Percentiles rank a stretch among this genome's conserved stretches.
Conservation (phyloP, 2,329 filamentous ascomycete genomes). For the Exophiala alcalophila region DNA sequence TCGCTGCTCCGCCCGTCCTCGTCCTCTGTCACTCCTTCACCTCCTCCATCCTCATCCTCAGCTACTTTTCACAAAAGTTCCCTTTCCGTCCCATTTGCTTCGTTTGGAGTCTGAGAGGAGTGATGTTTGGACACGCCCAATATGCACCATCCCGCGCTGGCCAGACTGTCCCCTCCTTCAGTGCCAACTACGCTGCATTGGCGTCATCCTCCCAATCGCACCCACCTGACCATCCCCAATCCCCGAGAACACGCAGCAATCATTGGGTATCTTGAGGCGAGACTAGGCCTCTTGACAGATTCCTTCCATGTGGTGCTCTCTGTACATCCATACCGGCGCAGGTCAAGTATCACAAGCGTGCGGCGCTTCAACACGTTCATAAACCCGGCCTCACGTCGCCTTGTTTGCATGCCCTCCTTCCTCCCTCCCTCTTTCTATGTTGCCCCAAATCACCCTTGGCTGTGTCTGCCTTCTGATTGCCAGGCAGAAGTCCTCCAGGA, state of each 20-base stretch:
- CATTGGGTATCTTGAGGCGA: not conserved
- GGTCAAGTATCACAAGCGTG: not conserved
- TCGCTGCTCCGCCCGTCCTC: conserved; percentile 1
- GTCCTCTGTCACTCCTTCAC: not conserved
- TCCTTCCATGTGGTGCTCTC: not conserved
- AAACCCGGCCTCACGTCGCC: conserved; percentile 11
- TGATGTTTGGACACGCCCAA: no score
- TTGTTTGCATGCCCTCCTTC: conserved; percentile 13
- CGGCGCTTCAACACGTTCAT: conserved; percentile 5
- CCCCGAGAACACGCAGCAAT: not conserved
- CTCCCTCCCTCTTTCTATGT: conserved; percentile 2
- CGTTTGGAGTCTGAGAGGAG: no score
- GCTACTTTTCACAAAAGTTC: no score
- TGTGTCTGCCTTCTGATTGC: conserved; percentile 4
- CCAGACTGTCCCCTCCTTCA: not conserved
- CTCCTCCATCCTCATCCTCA: no score
- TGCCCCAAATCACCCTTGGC: conserved; percentile 8
- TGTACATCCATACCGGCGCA: not conserved
- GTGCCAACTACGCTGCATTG: conserved; percentile 3
- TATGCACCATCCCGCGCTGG: not conserved
- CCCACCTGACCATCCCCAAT: not conserved
- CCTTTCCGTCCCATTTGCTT: no score
- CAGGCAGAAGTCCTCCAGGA: no score
- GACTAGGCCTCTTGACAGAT: not conserved
- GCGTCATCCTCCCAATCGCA: not conserved